These are phyloP conservation scores for Colletotrichum australisinense DNA, from an alignment of 2,329 filamentous ascomycete genomes.

Conservation along the genomic window DNA sequence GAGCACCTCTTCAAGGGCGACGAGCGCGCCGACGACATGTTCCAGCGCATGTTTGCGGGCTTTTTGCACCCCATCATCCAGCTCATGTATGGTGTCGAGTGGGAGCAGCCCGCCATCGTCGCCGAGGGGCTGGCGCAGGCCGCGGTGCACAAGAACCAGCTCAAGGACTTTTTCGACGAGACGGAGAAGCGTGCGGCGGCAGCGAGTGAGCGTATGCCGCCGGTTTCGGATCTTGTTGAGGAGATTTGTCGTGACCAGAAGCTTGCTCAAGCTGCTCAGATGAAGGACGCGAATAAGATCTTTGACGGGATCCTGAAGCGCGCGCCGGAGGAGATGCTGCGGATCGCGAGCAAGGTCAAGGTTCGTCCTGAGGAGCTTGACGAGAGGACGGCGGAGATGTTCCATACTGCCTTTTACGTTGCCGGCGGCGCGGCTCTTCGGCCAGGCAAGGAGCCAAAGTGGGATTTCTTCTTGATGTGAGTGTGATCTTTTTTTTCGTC, in stretches of 20 bases:
- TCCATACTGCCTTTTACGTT: conserved; percentile 68
- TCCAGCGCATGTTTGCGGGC: conserved; percentile 75
- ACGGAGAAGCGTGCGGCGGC: conserved; percentile 60
- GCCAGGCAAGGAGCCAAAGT: conserved; percentile 73
- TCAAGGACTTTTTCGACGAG: conserved; percentile 63
- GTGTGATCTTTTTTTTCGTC: conserved; percentile 33
- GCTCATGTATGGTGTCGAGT: conserved; percentile 87
- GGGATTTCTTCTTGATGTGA: conserved; percentile 82
- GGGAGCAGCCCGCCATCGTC: conserved; percentile 82
- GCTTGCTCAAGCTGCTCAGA: conserved; percentile 63
- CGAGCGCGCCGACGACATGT: conserved; percentile 74
- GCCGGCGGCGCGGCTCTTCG: conserved; percentile 69
- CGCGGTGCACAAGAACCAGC: conserved; percentile 72
- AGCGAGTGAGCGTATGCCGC: conserved; percentile 44
- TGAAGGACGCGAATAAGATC: conserved; percentile 71
- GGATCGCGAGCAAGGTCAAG: conserved; percentile 68
- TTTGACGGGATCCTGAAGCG: conserved; percentile 75
- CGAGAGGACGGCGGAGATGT: conserved; percentile 71
- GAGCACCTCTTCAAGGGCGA: conserved; percentile 78
- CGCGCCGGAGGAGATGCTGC: conserved; percentile 72
- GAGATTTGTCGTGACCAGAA: conserved; percentile 67
- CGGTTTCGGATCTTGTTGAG: conserved; percentile 70
- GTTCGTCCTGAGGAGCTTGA: conserved; percentile 68
- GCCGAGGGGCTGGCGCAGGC: conserved; percentile 84
- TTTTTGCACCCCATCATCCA: conserved; percentile 87